phyloP scores from a whole-genome alignment of 306 rosid genomes.

The Begonia loranthoides region DNA sequence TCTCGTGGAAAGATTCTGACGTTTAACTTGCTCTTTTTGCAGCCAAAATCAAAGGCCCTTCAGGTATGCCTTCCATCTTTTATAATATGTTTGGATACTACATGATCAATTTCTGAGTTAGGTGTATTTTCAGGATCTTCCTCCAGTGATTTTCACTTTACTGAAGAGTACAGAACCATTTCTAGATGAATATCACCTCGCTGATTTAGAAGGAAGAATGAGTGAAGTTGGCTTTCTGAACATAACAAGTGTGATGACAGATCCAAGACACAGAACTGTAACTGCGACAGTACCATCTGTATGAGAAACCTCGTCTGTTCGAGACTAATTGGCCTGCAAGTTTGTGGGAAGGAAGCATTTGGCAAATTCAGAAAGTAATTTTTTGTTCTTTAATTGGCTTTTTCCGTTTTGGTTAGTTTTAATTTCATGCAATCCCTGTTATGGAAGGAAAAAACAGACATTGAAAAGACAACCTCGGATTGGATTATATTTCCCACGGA shows the following conservation, averaged over 20 bases:
- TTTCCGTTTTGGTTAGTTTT: too few species aligned
- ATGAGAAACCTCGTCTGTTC: too few species aligned
- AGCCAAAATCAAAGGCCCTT: constrained; percentile 48
- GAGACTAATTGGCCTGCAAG: not conserved
- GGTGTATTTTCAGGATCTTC: constrained; percentile 25
- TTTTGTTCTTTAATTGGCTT: too few species aligned
- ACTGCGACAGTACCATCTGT: constrained; percentile 40
- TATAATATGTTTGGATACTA: too few species aligned
- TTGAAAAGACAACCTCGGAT: too few species aligned
- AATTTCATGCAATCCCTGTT: too few species aligned
- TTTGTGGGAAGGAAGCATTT: not conserved
- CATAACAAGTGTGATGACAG: constrained; percentile 33
- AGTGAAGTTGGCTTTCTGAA: constrained; percentile 38
- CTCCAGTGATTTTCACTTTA: constrained; percentile 46
- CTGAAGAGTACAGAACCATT: constrained; percentile 59
- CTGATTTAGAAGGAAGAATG: constrained; percentile 39
- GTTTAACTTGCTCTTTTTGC: constrained; percentile 20
- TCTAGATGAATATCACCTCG: constrained; percentile 48
- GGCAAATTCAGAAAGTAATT: too few species aligned
- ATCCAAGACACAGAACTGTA: constrained; percentile 44
- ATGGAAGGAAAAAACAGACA: too few species aligned
- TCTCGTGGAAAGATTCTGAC: constrained; percentile 14
- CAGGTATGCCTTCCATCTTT: constrained; percentile 28
- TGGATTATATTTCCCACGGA: too few species aligned
- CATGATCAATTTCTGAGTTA: not conserved